A percentile compares a stretch with the other conserved stretches of the same genome.
These are phyloP conservation scores for Baorangia bicolor DNA, from an alignment of 768 basidiomycete species.

Conservation along the genomic window DNA sequence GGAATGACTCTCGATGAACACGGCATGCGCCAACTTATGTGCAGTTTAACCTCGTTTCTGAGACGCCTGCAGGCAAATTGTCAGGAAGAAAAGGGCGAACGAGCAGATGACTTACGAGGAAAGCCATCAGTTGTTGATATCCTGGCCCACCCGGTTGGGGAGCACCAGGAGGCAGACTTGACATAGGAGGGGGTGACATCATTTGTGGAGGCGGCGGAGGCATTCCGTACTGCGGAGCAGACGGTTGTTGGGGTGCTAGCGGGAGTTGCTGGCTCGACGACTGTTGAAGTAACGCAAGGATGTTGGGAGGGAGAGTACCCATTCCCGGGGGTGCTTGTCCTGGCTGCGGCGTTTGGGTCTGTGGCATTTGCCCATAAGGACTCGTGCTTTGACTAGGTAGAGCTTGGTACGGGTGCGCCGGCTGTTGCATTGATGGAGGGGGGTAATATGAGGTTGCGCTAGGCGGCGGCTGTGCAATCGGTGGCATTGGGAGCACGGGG, in stretches of 20 bases:
- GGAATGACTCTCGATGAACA: neutral
- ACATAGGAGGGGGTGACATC: conserved; percentile 46
- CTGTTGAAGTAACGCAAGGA: conserved; percentile 67
- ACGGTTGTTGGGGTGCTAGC: conserved; percentile 32
- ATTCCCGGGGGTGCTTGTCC: conserved; percentile 36
- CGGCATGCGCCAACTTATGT: neutral
- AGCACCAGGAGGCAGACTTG: conserved; percentile 38
- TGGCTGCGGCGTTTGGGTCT: conserved; percentile 31
- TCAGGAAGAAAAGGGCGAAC: neutral
- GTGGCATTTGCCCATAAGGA: conserved; percentile 33
- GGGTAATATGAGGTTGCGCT: conserved; percentile 44
- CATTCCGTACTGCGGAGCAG: conserved; percentile 36
- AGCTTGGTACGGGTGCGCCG: conserved; percentile 20
- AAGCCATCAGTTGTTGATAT: conserved; percentile 70
- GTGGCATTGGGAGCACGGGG: conserved; percentile 35
- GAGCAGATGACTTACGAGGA: conserved; percentile 47
- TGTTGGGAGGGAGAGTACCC: conserved; percentile 58
- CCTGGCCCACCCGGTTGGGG: conserved; percentile 42
- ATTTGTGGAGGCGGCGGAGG: conserved; percentile 41
- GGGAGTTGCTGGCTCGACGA: conserved; percentile 38
- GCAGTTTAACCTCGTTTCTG: conserved; percentile 27
- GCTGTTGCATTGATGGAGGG: conserved; percentile 35
- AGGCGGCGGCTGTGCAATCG: conserved; percentile 28
- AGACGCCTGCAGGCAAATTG: conserved; percentile 16
- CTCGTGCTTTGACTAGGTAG: conserved; percentile 20